Conservation (phyloP, 805 yeast species). For the Teunomyces pallodes region DNA sequence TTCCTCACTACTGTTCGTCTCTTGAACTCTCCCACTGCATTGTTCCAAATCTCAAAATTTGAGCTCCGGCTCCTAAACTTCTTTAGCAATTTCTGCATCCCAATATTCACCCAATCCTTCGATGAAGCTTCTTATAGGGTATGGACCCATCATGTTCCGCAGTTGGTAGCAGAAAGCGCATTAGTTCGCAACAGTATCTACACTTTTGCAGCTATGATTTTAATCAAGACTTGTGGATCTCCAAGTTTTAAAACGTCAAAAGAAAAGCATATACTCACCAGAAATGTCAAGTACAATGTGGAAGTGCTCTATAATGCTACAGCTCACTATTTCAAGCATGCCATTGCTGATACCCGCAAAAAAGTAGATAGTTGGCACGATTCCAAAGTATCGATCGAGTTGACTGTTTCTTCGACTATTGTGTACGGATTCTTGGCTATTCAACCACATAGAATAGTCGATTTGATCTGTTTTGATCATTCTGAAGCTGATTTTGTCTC, state of each 20-base stretch:
- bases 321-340: conserved; percentile 19
- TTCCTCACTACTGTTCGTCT: neutral
- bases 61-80: conserved; percentile 25
- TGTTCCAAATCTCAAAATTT: conserved; percentile 18
- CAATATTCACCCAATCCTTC: conserved; percentile 23
- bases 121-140: conserved; percentile 16
- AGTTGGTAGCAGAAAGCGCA: conserved; percentile 19
- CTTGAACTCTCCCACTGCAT: conserved; percentile 15
- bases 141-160: conserved; percentile 27
- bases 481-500: conserved; percentile 20
- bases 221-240: conserved; percentile 10
- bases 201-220: conserved; percentile 19
- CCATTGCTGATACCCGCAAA: conserved; percentile 13
- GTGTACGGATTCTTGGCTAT: conserved; percentile 29
- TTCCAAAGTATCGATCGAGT: conserved; percentile 9
- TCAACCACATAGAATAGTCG: conserved; percentile 29
- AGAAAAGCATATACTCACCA: neutral
- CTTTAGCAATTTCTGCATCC: conserved; percentile 27
- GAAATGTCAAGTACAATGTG: neutral
- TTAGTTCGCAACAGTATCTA: conserved; percentile 25
- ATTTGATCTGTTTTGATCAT: conserved; percentile 24
- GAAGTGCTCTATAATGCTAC: neutral
- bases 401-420: conserved; percentile 18
- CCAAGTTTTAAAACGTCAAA: conserved; percentile 16
- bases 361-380: conserved; percentile 4